Base-by-base conservation (phyloP, 2,329 filamentous ascomycete genomes). In the Phialophora verrucosa region DNA sequence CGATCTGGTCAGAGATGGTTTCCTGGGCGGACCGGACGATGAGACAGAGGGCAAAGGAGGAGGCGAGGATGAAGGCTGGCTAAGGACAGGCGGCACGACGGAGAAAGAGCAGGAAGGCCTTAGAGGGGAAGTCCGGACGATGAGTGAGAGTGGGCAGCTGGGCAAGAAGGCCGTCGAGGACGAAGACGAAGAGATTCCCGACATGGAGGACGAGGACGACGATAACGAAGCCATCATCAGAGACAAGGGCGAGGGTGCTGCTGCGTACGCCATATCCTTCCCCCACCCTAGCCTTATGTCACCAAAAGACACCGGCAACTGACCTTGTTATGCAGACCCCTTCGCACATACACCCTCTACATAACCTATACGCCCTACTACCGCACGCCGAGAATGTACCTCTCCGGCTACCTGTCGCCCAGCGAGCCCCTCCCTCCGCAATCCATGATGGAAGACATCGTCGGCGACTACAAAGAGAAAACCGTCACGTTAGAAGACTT, bases 361-460 rank as follows among this genome's bases (percentile, higher is more conserved):
- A 98, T 99, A 75, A 95, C 93, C 81, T 99, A 99, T 82, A 92
- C 93, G 4, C 91, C 93, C 44, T 97, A 96, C 83, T 99, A 98
- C 81, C 91, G 92, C 73, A 98, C 95, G 3, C 95, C 95, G 0
- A 92, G 95, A 38, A 87, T 98, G 74, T 99, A 97, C 79, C 88
- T 99, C 56, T 96, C 93, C 0, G 95, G 95, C 74, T 98, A 98
- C 79, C 83, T 88, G 12, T 86, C 91, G 29, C 87, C 88, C 65
- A 91, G 91, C 31, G 90, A 93, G 71, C 93, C 93, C 1, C 88
- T 96, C 0, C 87, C 90, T 3, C 93, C 93, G 2, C 86, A 90
- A 59, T 84, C 90, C 60, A 97, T 97, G 93, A 96, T 97, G 91
- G 92, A 97, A 78, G 93, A 97, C 77, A 96, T 97, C 64, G 91